phyloP scores from a whole-genome alignment of 768 basidiomycete genomes.

The Termitomyces sp. region DNA sequence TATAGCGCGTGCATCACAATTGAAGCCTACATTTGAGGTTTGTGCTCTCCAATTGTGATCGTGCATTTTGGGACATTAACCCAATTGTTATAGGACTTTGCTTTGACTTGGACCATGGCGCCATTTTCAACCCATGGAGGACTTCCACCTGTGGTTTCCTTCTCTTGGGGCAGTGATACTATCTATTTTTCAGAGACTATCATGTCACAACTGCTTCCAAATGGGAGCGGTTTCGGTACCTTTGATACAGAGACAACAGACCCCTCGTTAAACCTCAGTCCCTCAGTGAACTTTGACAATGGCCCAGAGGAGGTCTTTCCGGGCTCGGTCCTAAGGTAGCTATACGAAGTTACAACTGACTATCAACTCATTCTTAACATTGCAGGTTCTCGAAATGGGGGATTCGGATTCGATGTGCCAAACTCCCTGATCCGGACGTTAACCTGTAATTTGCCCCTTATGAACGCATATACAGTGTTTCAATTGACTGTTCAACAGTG shows the following conservation, averaged over 20 bases:
- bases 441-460: conserved; percentile 28
- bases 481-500: conserved; percentile 10
- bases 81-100: conserved; percentile 23
- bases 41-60: not conserved
- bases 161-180: conserved; percentile 28
- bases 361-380: not conserved
- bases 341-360: not conserved
- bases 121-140: conserved; percentile 33
- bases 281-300: not conserved
- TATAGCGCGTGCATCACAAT: conserved; percentile 25
- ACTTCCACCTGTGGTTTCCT: conserved; percentile 30
- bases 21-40: conserved; percentile 28
- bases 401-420: conserved; percentile 33
- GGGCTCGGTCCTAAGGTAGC: conserved; percentile 27
- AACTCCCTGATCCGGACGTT: conserved; percentile 24
- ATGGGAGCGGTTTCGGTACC: conserved; percentile 37
- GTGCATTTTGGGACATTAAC: not conserved
- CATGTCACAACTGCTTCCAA: conserved; percentile 28
- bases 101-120: conserved; percentile 36
- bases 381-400: conserved; percentile 39
- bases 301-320: conserved; percentile 19
- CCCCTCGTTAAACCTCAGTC: conserved; percentile 15
- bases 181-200: conserved; percentile 37
- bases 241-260: conserved; percentile 25
- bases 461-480: not conserved